A percentile compares a stretch with the other conserved stretches of the same genome.
phyloP scores from a whole-genome alignment of 352 stramenopile species.

The Phytophthora sojae region DNA sequence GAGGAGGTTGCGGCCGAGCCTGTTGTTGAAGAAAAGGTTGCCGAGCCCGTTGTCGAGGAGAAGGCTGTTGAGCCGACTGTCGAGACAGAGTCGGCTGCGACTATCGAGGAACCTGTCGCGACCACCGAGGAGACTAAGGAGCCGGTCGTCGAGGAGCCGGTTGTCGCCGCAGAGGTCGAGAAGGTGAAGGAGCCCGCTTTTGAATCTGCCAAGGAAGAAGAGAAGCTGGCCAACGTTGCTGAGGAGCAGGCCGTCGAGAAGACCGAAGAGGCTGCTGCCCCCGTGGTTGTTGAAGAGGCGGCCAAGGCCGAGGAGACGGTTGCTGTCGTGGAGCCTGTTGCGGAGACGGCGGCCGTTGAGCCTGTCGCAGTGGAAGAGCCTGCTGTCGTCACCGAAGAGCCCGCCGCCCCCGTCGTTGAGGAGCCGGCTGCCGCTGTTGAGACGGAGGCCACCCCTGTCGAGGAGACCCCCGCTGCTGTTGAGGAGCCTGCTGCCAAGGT shows the following conservation, averaged over 20 bases:
- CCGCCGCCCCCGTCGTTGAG: conserved; percentile 14
- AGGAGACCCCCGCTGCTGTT: conserved; percentile 3
- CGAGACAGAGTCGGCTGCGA: conserved; percentile 14
- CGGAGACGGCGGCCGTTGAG: neutral
- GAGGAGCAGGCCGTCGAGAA: conserved; percentile 12
- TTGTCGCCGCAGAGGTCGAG: neutral
- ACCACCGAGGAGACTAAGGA: conserved; percentile 19
- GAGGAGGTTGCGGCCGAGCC: conserved; percentile 1
- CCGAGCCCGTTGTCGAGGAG: conserved; percentile 8
- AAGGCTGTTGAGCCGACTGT: conserved; percentile 2
- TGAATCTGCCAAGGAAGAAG: neutral
- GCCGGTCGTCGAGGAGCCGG: conserved; percentile 2
- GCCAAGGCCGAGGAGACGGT: conserved; percentile 8
- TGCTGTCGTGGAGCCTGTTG: conserved; percentile 13
- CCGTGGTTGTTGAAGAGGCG: neutral
- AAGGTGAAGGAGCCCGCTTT: conserved; percentile 2
- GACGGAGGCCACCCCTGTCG: neutral
- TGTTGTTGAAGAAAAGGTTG: conserved; percentile 2
- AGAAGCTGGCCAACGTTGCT: neutral
- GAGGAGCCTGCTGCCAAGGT: conserved; percentile 7
- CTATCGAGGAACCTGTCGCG: conserved; percentile 12
- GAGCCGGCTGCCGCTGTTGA: conserved; percentile 7
- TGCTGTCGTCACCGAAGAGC: conserved; percentile 14
- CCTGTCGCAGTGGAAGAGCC: conserved; percentile 1
- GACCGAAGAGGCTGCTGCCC: conserved; percentile 13